Percentiles rank a stretch among this genome's conserved stretches.
Conservation (phyloP, 73 alveolate species). For the Breviolum minutum region DNA sequence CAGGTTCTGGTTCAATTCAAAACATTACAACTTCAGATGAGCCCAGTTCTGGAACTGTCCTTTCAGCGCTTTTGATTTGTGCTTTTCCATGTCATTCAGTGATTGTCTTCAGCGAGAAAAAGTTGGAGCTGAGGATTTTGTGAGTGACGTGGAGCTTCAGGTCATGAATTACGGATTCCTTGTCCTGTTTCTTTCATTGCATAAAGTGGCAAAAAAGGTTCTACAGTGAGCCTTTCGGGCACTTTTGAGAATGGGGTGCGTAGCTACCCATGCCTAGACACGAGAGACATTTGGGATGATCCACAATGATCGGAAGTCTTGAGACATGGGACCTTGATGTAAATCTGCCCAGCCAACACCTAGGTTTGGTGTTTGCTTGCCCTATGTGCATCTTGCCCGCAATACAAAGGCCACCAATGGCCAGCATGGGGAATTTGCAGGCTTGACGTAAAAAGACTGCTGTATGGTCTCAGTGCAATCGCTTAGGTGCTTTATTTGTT, state of each 20-base stretch:
- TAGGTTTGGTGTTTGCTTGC: conserved; percentile 92
- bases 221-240: too few species aligned
- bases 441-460: too few species aligned
- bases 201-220: neutral
- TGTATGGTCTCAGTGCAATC: neutral
- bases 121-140: conserved; percentile 37
- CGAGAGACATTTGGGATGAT: too few species aligned
- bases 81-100: neutral
- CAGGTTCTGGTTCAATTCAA: neutral
- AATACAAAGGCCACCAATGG: neutral
- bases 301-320: too few species aligned
- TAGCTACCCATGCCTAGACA: neutral
- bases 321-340: too few species aligned
- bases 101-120: neutral
- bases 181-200: conserved; percentile 12
- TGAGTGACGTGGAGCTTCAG: conserved; percentile 58
- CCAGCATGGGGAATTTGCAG: too few species aligned
- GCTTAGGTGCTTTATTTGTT: conserved; percentile 60
- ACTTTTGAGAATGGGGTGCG: neutral
- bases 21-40: neutral
- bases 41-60: neutral
- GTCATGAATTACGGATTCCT: conserved; percentile 79
- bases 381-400: conserved; percentile 62
- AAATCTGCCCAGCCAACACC: neutral
- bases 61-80: neutral